Percentiles rank a stretch among this genome's conserved stretches.
Conservation (phyloP, 2,329 filamentous ascomycete species). For the Aciculosporium take region DNA sequence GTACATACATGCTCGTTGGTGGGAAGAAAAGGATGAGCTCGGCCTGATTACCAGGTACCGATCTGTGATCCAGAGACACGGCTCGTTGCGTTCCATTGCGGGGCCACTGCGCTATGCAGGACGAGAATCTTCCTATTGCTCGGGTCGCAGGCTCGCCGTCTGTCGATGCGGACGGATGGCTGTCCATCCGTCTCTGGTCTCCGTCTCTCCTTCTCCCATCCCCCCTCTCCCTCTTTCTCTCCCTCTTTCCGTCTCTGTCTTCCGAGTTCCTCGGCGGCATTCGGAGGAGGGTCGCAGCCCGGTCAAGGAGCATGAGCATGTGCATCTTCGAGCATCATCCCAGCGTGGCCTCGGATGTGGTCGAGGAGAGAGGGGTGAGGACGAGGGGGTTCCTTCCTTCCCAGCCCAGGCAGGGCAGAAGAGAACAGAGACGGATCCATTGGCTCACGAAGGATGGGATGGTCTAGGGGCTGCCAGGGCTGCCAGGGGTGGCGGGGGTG, state of each 20-base stretch:
- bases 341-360: neutral
- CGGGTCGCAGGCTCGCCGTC: too few species aligned
- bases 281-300: neutral
- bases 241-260: neutral
- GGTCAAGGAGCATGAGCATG: neutral
- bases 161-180: too few species aligned
- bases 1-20: too few species aligned
- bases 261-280: neutral
- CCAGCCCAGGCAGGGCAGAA: too few species aligned
- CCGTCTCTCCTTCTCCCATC: neutral
- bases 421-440: too few species aligned
- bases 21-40: neutral
- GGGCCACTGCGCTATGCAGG: neutral
- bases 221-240: neutral
- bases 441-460: neutral
- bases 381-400: too few species aligned
- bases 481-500: neutral
- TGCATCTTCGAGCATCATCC: neutral
- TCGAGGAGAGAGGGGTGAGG: neutral
- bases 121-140: neutral
- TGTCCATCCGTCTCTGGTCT: neutral
- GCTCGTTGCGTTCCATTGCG: neutral
- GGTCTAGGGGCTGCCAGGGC: neutral
- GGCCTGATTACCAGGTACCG: neutral
- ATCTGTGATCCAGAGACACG: conserved; percentile 1